Evolutionary conservation across 78 protist genomes (phyloP), one percentile per base, ranked within the genome.

Genomic region (Planoprotostelium fungivorum): DNA sequence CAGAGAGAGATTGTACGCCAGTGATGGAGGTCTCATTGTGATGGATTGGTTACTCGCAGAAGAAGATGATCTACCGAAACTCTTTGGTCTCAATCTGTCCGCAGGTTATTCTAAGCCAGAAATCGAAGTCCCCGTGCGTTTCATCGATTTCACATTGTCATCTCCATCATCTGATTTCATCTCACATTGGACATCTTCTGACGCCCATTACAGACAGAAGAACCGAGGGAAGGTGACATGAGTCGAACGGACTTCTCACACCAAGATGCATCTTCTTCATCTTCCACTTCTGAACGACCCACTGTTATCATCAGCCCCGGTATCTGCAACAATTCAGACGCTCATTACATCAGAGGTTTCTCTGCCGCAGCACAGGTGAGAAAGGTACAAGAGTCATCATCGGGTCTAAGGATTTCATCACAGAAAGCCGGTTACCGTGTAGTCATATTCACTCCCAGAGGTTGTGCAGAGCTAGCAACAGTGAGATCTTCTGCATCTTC

Each of bases 291-390:
- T 51, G 73, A 51, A 51, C 73, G 73, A 16, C 73, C 73, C 73
- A 51, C 73, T 25, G 16, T 51, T 25, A 51, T 51, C 73, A 51
- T 51, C 73, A 51, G 73, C 73, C 73, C 73, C 73, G 73, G 73
- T 51, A 51, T 51, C 73, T 51, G 73, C 73, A 51, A 51, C 73
- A 51, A 51, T 16, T 51, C 73, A 25, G 73, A 51, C 73, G 73
- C 73, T 51, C 73, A 51, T 16, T 51, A 51, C 73, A 51, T 51
- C 73, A 51, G 73, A 51, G 73, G 73, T 5, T 51, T 51, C 73
- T 51, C 73, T 51, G 73, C 73, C 73, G 73, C 73, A 51, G 73
- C 73, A 51, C 73, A 51, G 73, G 73, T 51, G 73, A 51, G 73
- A 51, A 51, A 25, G 5, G 5, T 51, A 25, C 16, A 51, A 51